These are phyloP conservation scores for Yarrowia divulgata DNA, from an alignment of 805 yeast genomes.

Conservation along the genomic window DNA sequence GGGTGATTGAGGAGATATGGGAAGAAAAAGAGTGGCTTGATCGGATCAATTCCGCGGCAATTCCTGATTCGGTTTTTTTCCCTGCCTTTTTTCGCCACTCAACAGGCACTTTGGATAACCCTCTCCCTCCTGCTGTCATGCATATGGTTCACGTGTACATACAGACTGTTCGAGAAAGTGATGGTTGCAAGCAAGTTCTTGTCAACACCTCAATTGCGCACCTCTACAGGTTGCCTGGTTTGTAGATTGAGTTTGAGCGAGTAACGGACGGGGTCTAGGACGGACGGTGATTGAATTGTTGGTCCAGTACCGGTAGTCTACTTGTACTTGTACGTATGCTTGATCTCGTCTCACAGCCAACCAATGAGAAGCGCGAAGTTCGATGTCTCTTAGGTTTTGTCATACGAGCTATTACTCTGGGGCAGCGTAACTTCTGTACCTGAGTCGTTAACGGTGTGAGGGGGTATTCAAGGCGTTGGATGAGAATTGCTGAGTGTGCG, in stretches of 20 bases:
- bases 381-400: neutral
- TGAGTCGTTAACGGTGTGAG: neutral
- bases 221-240: constrained; percentile 1
- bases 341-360: no score
- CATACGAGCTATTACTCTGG: constrained; percentile 22
- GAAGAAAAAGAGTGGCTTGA: neutral
- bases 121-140: neutral
- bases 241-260: neutral
- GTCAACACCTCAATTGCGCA: neutral
- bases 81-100: neutral
- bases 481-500: neutral
- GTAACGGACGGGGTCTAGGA: neutral
- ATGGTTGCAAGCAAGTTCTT: constrained; percentile 8
- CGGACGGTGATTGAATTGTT: no score
- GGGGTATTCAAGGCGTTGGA: neutral
- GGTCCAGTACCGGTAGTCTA: no score
- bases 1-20: neutral
- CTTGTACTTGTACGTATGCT: no score
- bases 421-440: neutral
- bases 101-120: neutral
- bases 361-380: constrained; percentile 1
- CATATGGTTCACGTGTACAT: constrained; percentile 7
- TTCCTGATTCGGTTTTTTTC: neutral
- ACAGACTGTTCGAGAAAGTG: no score
- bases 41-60: neutral